Percentiles rank a stretch among this genome's conserved stretches.
Evolutionary conservation across 495 filamentous ascomycete species (phyloP).

Genomic region (Talaromyces liani): DNA sequence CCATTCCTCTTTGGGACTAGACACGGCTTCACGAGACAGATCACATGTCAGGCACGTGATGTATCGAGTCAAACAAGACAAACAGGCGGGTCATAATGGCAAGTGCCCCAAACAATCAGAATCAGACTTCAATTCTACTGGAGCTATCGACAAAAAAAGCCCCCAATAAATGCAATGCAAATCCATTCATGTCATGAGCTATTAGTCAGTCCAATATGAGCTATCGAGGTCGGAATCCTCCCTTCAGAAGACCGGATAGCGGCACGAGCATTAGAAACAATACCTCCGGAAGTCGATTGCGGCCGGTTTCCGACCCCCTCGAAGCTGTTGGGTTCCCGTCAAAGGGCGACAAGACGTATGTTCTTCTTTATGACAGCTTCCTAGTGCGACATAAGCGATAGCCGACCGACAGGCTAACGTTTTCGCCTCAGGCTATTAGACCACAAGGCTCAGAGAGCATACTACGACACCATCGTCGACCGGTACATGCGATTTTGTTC

Average conservation of each 20-base stretch:
- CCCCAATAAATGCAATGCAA: background rate
- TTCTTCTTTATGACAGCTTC: background rate
- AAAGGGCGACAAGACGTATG: constrained; percentile 74
- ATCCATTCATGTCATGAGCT: background rate
- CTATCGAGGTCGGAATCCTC: background rate
- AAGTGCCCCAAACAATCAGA: background rate
- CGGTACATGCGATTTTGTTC: constrained; percentile 86
- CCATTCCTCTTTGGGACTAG: background rate
- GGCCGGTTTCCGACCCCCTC: constrained; percentile 65
- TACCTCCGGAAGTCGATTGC: constrained; percentile 48
- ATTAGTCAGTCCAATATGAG: background rate
- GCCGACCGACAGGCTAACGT: constrained; percentile 12
- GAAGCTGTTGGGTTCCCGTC: constrained; percentile 76
- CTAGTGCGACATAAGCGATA: constrained; percentile 1
- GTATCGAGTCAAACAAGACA: constrained; percentile 2
- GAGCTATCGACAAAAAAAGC: background rate
- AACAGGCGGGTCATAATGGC: constrained; percentile 3
- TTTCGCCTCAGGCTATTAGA: constrained; percentile 57
- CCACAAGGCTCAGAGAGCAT: constrained; percentile 66
- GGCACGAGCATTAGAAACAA: background rate
- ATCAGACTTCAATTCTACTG: background rate
- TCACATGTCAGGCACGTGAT: constrained; percentile 6
- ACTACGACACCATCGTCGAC: constrained; percentile 77
- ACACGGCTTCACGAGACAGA: background rate
- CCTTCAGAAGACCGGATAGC: background rate